Conservation (phyloP, 2,329 filamentous ascomycete genomes). For the Leptographium lundbergii region DNA sequence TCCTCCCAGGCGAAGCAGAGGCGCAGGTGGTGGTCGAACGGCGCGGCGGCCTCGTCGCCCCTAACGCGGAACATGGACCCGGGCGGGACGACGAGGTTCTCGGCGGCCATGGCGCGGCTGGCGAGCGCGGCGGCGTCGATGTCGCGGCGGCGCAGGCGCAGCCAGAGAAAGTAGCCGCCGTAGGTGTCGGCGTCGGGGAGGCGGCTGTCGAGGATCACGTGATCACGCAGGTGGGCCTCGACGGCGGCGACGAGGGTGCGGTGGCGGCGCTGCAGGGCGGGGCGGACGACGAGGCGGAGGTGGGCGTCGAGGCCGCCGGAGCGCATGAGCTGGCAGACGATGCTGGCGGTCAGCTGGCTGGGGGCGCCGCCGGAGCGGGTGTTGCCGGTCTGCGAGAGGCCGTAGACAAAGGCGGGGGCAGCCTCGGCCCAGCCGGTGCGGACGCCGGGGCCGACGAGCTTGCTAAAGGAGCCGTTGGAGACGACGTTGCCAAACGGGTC, state of each 20-base stretch:
- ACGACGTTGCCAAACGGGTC: conserved; percentile 63
- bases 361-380: conserved; percentile 46
- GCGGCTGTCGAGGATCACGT: conserved; percentile 9
- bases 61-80: conserved; percentile 59
- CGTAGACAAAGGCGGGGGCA: conserved; percentile 39
- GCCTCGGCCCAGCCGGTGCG: conserved; percentile 84
- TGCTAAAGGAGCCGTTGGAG: conserved; percentile 84
- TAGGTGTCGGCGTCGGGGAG: conserved; percentile 38
- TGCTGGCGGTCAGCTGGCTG: conserved; percentile 32
- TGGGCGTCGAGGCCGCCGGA: conserved; percentile 31
- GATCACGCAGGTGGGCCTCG: conserved; percentile 34
- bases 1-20: conserved; percentile 65
- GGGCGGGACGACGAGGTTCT: conserved; percentile 54
- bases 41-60: conserved; percentile 37
- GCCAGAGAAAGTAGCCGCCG: conserved; percentile 81
- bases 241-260: conserved; percentile 46
- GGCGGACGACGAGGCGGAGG: conserved; percentile 29
- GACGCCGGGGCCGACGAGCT: conserved; percentile 69
- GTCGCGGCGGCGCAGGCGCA: conserved; percentile 41
- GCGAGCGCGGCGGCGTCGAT: conserved; percentile 44
- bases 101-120: conserved; percentile 42
- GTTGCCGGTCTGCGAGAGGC: conserved; percentile 38
- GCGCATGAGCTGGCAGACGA: conserved; percentile 36
- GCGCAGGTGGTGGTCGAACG: conserved; percentile 49
- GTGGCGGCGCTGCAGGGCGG: conserved; percentile 34